phyloP scores from a whole-genome alignment of 768 basidiomycete species.

The Galerina sulciceps region DNA sequence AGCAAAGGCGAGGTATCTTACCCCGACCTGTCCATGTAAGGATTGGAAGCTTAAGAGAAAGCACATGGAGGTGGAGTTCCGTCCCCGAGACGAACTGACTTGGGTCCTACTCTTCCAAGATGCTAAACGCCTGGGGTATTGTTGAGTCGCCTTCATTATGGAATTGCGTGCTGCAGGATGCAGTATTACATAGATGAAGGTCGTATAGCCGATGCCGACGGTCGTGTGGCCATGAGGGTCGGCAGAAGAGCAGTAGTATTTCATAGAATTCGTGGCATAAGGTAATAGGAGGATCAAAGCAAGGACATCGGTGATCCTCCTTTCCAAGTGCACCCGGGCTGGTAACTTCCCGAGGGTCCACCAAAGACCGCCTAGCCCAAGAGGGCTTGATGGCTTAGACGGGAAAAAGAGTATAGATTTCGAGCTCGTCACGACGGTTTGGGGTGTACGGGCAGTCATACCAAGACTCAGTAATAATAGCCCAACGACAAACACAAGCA shows the following conservation, averaged over 20 bases:
- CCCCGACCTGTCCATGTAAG: background rate
- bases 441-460: background rate
- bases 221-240: no score
- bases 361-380: no score
- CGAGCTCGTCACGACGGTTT: background rate
- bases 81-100: constrained; percentile 6
- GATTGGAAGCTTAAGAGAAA: background rate
- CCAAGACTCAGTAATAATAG: no score
- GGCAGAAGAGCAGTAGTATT: background rate
- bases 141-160: background rate
- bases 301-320: background rate
- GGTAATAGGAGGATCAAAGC: background rate
- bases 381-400: background rate
- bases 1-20: background rate
- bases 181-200: background rate
- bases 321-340: no score
- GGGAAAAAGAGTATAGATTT: background rate
- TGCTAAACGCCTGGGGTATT: constrained; percentile 4
- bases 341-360: no score
- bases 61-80: constrained; percentile 13
- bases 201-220: background rate
- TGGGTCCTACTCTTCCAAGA: background rate
- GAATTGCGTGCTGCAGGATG: no score
- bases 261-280: background rate
- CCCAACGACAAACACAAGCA: background rate